Base-by-base conservation (phyloP, 1,139 yeast species). In the Candida glucosophila region DNA sequence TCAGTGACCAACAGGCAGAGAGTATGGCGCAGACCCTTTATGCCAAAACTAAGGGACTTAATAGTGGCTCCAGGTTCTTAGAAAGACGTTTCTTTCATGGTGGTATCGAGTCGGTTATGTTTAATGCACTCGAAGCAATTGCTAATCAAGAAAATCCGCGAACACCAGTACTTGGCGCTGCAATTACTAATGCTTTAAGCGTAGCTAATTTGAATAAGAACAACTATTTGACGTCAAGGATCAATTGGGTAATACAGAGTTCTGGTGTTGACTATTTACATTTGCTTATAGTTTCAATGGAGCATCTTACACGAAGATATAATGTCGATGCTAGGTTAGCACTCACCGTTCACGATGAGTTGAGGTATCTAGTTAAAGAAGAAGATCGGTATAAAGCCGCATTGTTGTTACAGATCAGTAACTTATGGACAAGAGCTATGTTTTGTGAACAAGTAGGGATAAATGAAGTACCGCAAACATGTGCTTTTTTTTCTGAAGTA, bases 171-270 rank as follows among this genome's bases (percentile, higher is more conserved):
- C 55, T 92, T 6, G 96, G 96, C 2, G 95, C 97, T 3, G 79
- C 94, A 7, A 86, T 92, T 25, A 90, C 99, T 0, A 76, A 76
- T 34, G 95, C 98, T 0, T 58, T 92, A 31, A 68, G 72, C 35
- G 67, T 72, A 24, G 58, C 63, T 29, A 77, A 88, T 44, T 66
- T 92, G 42, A 73, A 73, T 30, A 61, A 71, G 23, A 63, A 63
- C 34, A 75, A 75, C 30, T 90, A 79, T 49, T 55, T 90, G 41
- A 92, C 98, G 0, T 85, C 96, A 2, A 58, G 99, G 42, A 80
- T 88, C 36, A 92, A 92, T 45, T 92, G 99, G 99, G 83, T 95
- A 0, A 92, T 92, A 44, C 99, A 92, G 49, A 85, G 96, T 21
- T 85, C 96, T 1, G 99, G 98, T 21, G 99, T 92, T 11, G 98